These are phyloP conservation scores for Hortaea werneckii DNA, from an alignment of 2,329 filamentous ascomycete species.

Conservation along the genomic window DNA sequence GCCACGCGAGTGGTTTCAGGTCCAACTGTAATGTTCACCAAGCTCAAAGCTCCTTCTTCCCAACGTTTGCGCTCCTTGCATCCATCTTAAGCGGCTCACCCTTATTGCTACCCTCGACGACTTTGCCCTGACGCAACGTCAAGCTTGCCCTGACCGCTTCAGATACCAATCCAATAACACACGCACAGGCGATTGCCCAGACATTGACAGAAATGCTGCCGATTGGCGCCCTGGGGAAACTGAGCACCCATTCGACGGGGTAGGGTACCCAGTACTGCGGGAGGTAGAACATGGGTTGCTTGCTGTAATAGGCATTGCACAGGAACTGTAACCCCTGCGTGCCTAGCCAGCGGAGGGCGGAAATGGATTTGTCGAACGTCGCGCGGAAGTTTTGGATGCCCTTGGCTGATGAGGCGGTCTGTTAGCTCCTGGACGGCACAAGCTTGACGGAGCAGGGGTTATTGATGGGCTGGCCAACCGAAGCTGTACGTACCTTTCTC, in stretches of 20 bases:
- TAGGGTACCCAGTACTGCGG: slow-evolving; percentile 86
- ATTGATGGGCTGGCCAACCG: too few species aligned
- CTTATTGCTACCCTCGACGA: slow-evolving; percentile 13
- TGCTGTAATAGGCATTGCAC: slow-evolving; percentile 82
- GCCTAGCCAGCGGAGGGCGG: slow-evolving; percentile 59
- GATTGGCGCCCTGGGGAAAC: slow-evolving; percentile 78
- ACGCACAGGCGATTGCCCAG: slow-evolving; percentile 80
- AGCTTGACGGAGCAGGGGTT: too few species aligned
- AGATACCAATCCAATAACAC: slow-evolving; percentile 59
- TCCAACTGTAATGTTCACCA: background rate
- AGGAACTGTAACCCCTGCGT: slow-evolving; percentile 77
- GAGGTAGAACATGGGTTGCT: slow-evolving; percentile 85
- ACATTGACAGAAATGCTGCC: slow-evolving; percentile 90
- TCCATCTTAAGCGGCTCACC: slow-evolving; percentile 16
- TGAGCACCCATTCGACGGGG: slow-evolving; percentile 86
- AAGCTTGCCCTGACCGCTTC: slow-evolving; percentile 52
- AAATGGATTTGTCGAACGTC: slow-evolving; percentile 67
- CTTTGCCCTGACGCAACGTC: slow-evolving; percentile 16
- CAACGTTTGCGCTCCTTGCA: background rate
- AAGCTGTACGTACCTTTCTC: slow-evolving; percentile 56
- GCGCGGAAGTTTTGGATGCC: slow-evolving; percentile 28
- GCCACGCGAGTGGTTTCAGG: too few species aligned
- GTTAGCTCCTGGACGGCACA: background rate
- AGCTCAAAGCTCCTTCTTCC: slow-evolving; percentile 20
- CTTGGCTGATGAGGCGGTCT: slow-evolving; percentile 7